Conservation (phyloP, 164 flowering plant species). For the Akebia trifoliata region DNA sequence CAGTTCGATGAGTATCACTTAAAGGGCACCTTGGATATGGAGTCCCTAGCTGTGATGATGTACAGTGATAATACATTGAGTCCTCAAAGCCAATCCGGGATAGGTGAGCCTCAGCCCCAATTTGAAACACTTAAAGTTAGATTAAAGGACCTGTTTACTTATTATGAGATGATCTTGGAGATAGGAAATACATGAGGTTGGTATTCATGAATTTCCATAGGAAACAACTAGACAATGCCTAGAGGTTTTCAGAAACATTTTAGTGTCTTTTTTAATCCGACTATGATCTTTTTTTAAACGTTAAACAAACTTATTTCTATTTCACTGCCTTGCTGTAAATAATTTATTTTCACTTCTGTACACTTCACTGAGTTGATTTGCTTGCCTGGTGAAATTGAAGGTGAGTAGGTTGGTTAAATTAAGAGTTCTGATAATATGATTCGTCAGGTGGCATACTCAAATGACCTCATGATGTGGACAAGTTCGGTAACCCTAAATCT, state of each 20-base stretch:
- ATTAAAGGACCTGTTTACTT: conserved; percentile 56
- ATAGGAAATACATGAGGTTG: conserved; percentile 95
- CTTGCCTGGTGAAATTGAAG: conserved; percentile 75
- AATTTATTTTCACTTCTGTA: background rate
- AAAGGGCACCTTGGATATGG: conserved; percentile 80
- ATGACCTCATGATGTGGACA: too few species aligned
- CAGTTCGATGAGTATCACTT: conserved; percentile 73
- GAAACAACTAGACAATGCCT: conserved; percentile 77
- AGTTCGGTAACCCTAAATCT: too few species aligned
- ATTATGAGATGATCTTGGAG: conserved; percentile 93
- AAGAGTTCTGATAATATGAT: too few species aligned
- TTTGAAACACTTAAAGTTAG: conserved; percentile 86
- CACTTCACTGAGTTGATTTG: conserved; percentile 6
- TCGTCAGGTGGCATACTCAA: too few species aligned
- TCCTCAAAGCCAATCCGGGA: conserved; percentile 47
- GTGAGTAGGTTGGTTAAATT: conserved; percentile 75
- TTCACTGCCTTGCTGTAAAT: background rate
- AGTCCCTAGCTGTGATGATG: conserved; percentile 75
- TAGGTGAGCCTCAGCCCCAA: conserved; percentile 71
- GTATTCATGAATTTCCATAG: conserved; percentile 48
- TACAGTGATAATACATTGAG: conserved; percentile 51
- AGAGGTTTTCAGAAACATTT: conserved; percentile 78
- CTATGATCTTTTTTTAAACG: background rate
- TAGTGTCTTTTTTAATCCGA: conserved; percentile 26
- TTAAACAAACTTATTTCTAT: background rate